Conservation (phyloP, 768 basidiomycete genomes). For the Lentinula guzmanii region DNA sequence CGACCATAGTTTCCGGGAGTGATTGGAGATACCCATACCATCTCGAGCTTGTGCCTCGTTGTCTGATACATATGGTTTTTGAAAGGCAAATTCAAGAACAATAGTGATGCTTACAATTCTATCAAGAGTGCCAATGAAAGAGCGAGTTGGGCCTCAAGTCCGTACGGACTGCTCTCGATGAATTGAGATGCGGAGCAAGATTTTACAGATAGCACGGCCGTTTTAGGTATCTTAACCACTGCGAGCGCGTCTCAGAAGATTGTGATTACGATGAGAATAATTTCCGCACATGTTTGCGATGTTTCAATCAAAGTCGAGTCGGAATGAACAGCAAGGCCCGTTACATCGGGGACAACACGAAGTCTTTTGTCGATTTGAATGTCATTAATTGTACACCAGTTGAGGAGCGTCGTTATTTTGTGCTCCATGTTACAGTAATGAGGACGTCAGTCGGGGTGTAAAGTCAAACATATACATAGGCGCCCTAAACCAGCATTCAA, state of each 20-base stretch:
- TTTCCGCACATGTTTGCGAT: conserved; percentile 21
- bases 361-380: conserved; percentile 43
- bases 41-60: conserved; percentile 40
- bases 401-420: conserved; percentile 24
- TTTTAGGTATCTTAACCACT: conserved; percentile 67
- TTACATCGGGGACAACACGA: conserved; percentile 21
- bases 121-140: conserved; percentile 58
- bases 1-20: conserved; percentile 42
- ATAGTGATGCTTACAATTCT: conserved; percentile 47
- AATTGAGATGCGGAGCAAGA: conserved; percentile 41
- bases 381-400: conserved; percentile 44
- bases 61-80: conserved; percentile 24
- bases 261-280: neutral
- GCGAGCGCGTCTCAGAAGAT: neutral
- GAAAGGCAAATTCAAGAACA: neutral
- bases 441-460: too few relatives aligned
- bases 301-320: conserved; percentile 19
- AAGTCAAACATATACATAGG: too few relatives aligned
- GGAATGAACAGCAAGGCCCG: conserved; percentile 32
- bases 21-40: conserved; percentile 68
- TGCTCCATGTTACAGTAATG: neutral
- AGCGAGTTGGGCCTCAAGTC: conserved; percentile 52
- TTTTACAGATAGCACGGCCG: conserved; percentile 53
- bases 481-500: too few relatives aligned
- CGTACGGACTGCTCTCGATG: conserved; percentile 43